Percentiles rank a stretch among this genome's conserved stretches.
Conservation (phyloP, 2,329 filamentous ascomycete species). For the Monosporascus sp. region DNA sequence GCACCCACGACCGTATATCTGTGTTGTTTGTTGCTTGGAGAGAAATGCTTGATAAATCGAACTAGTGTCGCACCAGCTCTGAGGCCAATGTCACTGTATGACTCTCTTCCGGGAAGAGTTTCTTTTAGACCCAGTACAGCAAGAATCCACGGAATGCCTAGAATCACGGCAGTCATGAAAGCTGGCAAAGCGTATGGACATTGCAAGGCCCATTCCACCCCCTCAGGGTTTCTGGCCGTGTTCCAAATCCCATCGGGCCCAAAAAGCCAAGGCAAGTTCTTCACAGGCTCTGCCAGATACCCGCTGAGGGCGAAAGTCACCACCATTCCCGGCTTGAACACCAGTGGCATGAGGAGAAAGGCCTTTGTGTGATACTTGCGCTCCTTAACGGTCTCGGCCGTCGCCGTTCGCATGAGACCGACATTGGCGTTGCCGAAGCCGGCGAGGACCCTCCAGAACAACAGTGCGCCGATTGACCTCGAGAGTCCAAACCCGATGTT, state of each 20-base stretch:
- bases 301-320: slow-evolving; percentile 38
- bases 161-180: slow-evolving; percentile 32
- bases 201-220: slow-evolving; percentile 34
- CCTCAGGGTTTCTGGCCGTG: slow-evolving; percentile 19
- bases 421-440: slow-evolving; percentile 68
- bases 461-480: slow-evolving; percentile 51
- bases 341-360: slow-evolving; percentile 50
- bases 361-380: slow-evolving; percentile 53
- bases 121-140: slow-evolving; percentile 31
- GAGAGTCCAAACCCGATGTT: slow-evolving; percentile 67
- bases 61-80: slow-evolving; percentile 7
- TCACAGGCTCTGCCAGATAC: slow-evolving; percentile 37
- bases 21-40: slow-evolving; percentile 3
- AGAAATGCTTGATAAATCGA: slow-evolving; percentile 8
- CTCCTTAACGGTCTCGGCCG: slow-evolving; percentile 65
- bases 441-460: slow-evolving; percentile 55
- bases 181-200: slow-evolving; percentile 41
- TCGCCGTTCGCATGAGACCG: slow-evolving; percentile 70
- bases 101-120: slow-evolving; percentile 31
- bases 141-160: slow-evolving; percentile 24
- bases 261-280: slow-evolving; percentile 32
- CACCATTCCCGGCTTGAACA: slow-evolving; percentile 52
- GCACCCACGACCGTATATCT: slow-evolving; percentile 12
- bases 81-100: slow-evolving; percentile 16
- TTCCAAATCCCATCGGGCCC: slow-evolving; percentile 32